Percentiles rank a stretch among this genome's conserved stretches.
Conservation (phyloP, 768 basidiomycete species). For the Fomitopsis pulvina region DNA sequence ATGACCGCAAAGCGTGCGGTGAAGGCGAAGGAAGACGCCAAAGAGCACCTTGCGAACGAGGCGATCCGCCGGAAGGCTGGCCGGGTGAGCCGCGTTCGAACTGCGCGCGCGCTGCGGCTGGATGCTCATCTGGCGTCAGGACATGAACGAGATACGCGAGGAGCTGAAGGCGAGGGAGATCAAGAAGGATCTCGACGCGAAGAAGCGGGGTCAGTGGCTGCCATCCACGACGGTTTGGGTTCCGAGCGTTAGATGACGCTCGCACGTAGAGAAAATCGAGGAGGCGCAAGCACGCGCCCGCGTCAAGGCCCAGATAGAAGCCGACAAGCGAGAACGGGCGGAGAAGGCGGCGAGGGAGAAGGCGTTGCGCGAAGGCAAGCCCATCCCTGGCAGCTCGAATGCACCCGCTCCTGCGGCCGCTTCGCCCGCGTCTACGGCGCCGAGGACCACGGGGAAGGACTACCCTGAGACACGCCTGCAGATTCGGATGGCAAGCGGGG, state of each 20-base stretch:
- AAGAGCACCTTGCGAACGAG: slow-evolving; percentile 71
- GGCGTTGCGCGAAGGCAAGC: slow-evolving; percentile 75
- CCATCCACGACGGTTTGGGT: neutral
- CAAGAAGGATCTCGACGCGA: slow-evolving; percentile 76
- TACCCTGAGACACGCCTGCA: slow-evolving; percentile 87
- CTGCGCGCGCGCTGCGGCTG: neutral
- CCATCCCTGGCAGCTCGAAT: slow-evolving; percentile 28
- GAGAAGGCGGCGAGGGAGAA: slow-evolving; percentile 89
- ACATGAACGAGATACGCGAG: slow-evolving; percentile 66
- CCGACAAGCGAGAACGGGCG: slow-evolving; percentile 83
- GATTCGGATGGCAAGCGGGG: slow-evolving; percentile 79
- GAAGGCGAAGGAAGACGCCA: slow-evolving; percentile 67
- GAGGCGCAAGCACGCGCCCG: slow-evolving; percentile 83
- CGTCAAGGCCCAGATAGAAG: slow-evolving; percentile 91
- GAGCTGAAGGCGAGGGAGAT: slow-evolving; percentile 73
- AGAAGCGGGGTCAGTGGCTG: slow-evolving; percentile 56
- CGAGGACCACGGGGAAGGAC: slow-evolving; percentile 54
- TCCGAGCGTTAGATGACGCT: neutral
- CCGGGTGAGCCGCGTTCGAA: slow-evolving; percentile 39
- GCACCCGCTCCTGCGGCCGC: slow-evolving; percentile 27
- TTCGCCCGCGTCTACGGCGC: slow-evolving; percentile 27
- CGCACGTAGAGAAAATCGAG: slow-evolving; percentile 71
- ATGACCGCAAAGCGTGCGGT: slow-evolving; percentile 73
- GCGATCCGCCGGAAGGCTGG: slow-evolving; percentile 79
- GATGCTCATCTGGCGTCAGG: slow-evolving; percentile 35